These are phyloP conservation scores for Sideroxylon spinosum DNA, from an alignment of 179 eudicot genomes.

Conservation along the genomic window DNA sequence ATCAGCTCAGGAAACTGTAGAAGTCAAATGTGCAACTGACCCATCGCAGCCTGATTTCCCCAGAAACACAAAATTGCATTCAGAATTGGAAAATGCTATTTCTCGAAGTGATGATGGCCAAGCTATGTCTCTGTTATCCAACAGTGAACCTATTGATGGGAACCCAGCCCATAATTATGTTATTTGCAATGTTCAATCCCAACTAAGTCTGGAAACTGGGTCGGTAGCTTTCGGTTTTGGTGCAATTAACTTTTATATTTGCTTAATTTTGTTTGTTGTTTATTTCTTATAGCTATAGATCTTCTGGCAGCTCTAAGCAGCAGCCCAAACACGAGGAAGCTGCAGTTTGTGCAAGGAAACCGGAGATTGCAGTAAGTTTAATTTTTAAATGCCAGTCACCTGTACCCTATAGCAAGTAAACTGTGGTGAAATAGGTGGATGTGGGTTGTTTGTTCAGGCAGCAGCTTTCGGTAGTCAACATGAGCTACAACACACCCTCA, in stretches of 20 bases:
- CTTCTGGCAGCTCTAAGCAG: slow-evolving; percentile 18
- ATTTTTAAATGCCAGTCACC: not conserved
- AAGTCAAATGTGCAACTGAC: slow-evolving; percentile 18
- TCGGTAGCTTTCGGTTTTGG: slow-evolving; percentile 13
- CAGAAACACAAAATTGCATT: slow-evolving; percentile 23
- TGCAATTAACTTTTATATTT: not conserved
- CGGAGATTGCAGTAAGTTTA: slow-evolving; percentile 15
- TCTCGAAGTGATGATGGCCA: slow-evolving; percentile 21
- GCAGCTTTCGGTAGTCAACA: slow-evolving; percentile 17
- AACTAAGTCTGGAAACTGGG: slow-evolving; percentile 19
- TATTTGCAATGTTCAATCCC: slow-evolving; percentile 14
- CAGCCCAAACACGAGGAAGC: slow-evolving; percentile 14
- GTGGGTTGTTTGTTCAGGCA: slow-evolving; percentile 20
- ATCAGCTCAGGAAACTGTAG: slow-evolving; percentile 15
- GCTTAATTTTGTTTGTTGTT: not conserved
- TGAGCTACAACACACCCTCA: slow-evolving; percentile 1
- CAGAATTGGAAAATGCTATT: slow-evolving; percentile 23
- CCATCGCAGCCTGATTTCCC: slow-evolving; percentile 18
- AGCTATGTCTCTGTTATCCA: slow-evolving; percentile 21
- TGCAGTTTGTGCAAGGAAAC: slow-evolving; percentile 7
- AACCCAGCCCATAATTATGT: slow-evolving; percentile 19
- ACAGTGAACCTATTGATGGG: slow-evolving; percentile 26
- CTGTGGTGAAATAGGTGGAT: not conserved
- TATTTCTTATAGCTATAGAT: not conserved
- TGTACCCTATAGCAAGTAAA: not conserved